Evolutionary conservation across 331 rosid species (phyloP).

Genomic region (Dryas integrifolia): DNA sequence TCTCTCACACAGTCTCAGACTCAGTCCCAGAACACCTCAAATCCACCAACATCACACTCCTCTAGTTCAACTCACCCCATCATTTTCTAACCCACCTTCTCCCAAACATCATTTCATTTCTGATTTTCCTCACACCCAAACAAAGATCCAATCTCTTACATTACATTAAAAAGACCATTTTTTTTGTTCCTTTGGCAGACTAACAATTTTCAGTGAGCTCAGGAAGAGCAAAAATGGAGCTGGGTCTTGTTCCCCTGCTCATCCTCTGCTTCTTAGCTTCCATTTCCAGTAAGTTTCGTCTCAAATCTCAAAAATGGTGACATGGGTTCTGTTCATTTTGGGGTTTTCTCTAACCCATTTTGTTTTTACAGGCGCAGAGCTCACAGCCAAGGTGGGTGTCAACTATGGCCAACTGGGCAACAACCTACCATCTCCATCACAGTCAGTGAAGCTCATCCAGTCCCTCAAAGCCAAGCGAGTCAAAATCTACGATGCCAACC

Average conservation of each 20-base stretch:
- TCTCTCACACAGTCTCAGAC: background rate
- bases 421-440: slow-evolving; percentile 55
- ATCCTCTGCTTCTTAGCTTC: slow-evolving; percentile 34
- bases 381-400: slow-evolving; percentile 57
- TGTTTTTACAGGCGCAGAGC: slow-evolving; percentile 39
- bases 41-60: background rate
- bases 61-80: no score
- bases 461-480: slow-evolving; percentile 57
- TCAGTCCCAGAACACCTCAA: background rate
- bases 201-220: background rate
- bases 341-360: slow-evolving; percentile 1
- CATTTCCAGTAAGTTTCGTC: slow-evolving; percentile 37
- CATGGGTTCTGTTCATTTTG: background rate
- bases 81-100: background rate
- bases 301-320: background rate
- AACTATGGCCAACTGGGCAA: slow-evolving; percentile 78
- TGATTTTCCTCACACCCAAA: no score
- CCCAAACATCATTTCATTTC: background rate
- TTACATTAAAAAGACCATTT: background rate
- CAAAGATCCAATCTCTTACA: background rate
- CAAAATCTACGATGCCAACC: slow-evolving; percentile 64
- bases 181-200: background rate
- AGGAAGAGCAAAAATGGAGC: slow-evolving; percentile 13
- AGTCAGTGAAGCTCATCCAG: slow-evolving; percentile 47
- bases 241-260: slow-evolving; percentile 26